phyloP scores from a whole-genome alignment of 345 rosid species.

The Rhodamnia argentea region DNA sequence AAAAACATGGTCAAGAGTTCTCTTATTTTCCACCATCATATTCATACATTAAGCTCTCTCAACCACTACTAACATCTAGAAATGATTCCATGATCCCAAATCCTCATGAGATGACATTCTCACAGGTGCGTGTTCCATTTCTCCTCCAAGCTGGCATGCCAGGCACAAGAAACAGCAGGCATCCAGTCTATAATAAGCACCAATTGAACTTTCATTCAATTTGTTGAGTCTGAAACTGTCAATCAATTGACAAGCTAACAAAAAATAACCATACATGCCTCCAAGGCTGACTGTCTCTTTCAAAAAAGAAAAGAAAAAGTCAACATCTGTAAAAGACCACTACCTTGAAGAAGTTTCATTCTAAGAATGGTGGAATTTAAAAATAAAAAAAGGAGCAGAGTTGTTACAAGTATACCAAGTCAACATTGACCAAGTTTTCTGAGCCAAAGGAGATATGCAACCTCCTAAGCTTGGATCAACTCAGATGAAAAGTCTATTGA shows the following conservation, averaged over 20 bases:
- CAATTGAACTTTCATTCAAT: background rate
- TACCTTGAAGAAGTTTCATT: slow-evolving; percentile 5
- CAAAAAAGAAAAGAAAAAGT: background rate
- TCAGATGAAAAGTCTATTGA: background rate
- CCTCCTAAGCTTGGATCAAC: background rate
- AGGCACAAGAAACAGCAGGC: background rate
- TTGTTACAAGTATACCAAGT: slow-evolving; percentile 9
- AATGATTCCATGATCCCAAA: background rate
- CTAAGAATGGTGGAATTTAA: background rate
- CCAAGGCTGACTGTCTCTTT: background rate
- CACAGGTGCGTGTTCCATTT: background rate
- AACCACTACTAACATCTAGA: background rate
- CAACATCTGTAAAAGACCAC: slow-evolving; percentile 9
- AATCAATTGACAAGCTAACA: background rate
- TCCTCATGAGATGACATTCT: background rate
- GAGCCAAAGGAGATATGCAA: background rate
- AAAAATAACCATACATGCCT: background rate
- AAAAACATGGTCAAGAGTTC: background rate
- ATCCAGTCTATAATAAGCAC: background rate
- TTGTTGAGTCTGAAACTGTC: background rate
- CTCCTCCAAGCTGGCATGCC: background rate
- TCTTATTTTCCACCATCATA: background rate
- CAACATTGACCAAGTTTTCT: slow-evolving; percentile 14
- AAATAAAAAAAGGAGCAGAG: background rate
- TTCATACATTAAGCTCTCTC: background rate